Evolutionary conservation across 1,284 basidiomycete species (phyloP), one percentile per base, ranked within the genome.

Genomic region (Fomitopsis betulina): DNA sequence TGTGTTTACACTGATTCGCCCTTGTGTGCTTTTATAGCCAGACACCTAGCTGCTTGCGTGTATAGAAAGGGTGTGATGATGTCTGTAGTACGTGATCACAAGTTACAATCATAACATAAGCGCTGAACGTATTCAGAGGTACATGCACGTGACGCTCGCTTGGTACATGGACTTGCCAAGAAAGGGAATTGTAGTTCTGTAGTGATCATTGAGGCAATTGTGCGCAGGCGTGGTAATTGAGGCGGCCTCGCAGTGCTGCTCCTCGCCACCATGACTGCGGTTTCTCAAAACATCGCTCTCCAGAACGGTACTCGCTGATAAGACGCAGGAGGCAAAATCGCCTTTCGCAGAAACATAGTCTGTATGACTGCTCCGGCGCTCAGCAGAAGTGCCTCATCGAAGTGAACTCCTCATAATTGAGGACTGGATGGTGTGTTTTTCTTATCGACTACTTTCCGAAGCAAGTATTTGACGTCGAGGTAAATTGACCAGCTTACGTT

Each of bases 141-240:
- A 4, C 6, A 5, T 15, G 13, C 54, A 55, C 54, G 54, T 55
- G 54, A 55, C 21, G 37, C 12, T 8, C 7, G 32, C 5, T 30
- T 37, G n/a, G 5, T 12, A 25, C 32, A 30, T 9, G 40, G 19
- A 15, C 32, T 10, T 50, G 6, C 54, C 27, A 33, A 33, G 15
- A 45, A 33, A 30, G 55, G 55, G 15, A 56, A 45, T 10, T 23
- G 33, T 56, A 39, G 55, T 50, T 7, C 21, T 23, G 33, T 56
- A 39, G 55, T 50, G 21, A 2, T 56, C 23, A 50, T 13, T 56
- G 55, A 56, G 55, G 55, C 55, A 50, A 39, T 56, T 56, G 55
- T 56, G 55, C 55, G 43, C 17, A 32, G 49, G 49, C 33, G 49
- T 37, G 33, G 49, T n/a, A 35, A 19, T 3, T 15, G 12, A 19